Evolutionary conservation across 2,329 filamentous ascomycete genomes (phyloP), one percentile per base, ranked within the genome.

Genomic region (Tolypocladium sp.): DNA sequence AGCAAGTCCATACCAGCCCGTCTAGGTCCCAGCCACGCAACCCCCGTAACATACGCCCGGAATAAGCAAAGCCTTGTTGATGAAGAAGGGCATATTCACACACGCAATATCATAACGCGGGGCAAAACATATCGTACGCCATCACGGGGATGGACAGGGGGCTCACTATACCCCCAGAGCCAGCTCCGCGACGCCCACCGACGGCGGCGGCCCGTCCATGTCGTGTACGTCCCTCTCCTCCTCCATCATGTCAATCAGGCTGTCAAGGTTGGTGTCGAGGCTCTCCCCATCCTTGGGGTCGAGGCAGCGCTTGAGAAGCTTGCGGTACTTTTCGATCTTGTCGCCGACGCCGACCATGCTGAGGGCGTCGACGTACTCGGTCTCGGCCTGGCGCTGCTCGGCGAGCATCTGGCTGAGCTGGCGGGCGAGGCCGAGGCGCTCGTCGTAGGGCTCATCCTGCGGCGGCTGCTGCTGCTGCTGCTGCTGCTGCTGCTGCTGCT

Each of bases 251-350:
- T 81, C 77, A 65, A 86, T 84, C 62, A 86, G 73, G 60, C 79
- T 82, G 67, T 85, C 81, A 56, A 86, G 72, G 66, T 84, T 86
- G 52, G 79, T 77, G 69, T 91, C 88, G 41, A 91, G 80, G 63
- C 84, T 86, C 64, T 89, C 86, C 59, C 79, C 79, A 56, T 89
- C 87, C 64, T 83, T 80, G 20, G 86, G 80, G 33, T 87, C 86
- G 35, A 92, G 76, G 60, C 89, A 90, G 61, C 82, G 82, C 60
- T 83, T 83, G 38, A 91, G 82, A 37, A 92, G 78, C 58, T 82
- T 82, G 62, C 88, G 81, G 71, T 92, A 93, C 70, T 87, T 85
- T 65, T 87, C 86, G 63, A 89, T 89, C 69, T 86, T 86, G 70
- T 90, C 87, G 41, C 87, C 85, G 42, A 87, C 85, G 49, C 89